Base-by-base conservation (phyloP, 2,329 filamentous ascomycete genomes). In the Sarocladium brachiariae region DNA sequence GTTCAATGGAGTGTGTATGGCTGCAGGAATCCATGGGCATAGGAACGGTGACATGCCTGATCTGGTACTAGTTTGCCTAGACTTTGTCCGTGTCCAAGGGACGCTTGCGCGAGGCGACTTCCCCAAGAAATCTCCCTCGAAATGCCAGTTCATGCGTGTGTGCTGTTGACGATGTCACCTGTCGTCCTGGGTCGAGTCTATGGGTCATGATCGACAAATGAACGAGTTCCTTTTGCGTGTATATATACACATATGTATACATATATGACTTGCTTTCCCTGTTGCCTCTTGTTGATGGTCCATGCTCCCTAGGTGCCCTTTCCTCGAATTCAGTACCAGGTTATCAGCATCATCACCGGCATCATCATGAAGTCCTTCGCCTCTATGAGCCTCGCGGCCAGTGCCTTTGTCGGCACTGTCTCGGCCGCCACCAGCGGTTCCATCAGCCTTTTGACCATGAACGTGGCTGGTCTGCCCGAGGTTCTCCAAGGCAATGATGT, bases 401-500 rank as follows among this genome's bases (percentile, higher is more conserved):
- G 11, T 47, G 43, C 43, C 43, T 47, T 47, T 7, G 18, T 47
- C 21, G 43, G 43, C 43, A 21, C 43, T 19, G 43, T 33, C 16
- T 13, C 27, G 16, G 43, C 43, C n/a, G 43, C 43, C 11, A 47
- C 52, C 18, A 50, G 37, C 23, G 64, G 64, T 41, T 63, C 67
- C 24, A 73, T 82, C 61, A 73, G 69, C 47, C 60, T 75, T 43
- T 60, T 81, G 30, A 66, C 73, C 25, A 75, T 78, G 64, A 81
- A 82, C 56, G 75, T 81, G 45, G 78, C 78, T 19, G 78, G 78
- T 30, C 69, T 81, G 2, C 79, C 80, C 3, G 61, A 64, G 2
- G 62, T 76, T 51, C 60, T 83, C 39, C 76, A 83, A 53, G 63
- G 60, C 56, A 83, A 83, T 60, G 77, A 74, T 9, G 73, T 81